Base-by-base conservation (phyloP, 371 early-diverging fungal genomes). In the Syncephalis fuscata region DNA sequence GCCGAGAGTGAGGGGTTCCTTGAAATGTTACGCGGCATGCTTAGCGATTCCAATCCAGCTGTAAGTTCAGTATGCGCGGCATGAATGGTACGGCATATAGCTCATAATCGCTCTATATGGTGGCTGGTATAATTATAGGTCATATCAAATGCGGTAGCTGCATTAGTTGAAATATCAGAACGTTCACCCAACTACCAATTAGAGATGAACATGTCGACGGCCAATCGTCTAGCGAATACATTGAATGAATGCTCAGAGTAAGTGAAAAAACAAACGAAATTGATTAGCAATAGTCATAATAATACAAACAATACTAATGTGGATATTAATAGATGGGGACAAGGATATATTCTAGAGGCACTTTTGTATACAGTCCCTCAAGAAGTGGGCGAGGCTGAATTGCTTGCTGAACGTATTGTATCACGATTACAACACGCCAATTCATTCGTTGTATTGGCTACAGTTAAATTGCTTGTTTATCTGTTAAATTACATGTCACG, bases 391-490 rank as follows among this genome's bases (percentile, higher is more conserved):
- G 95, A 98, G 51, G 94, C 96, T 0, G 85, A 81, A 50, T 80
- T 78, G 39, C 67, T 95, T 43, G 79, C 82, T 20, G 95, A 98
- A 60, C 86, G 94, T 45, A 87, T 96, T 8, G 50, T 88, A 36
- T 89, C 96, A 22, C 72, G 98, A 38, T 65, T 98, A 23, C 93
- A 93, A 59, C 98, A 98, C 61, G 93, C 88, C 22, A 98, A 98
- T 61, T 80, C 91, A n/a, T 83, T 85, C 42, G 92, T 98, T 0
- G 96, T 95, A 0, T 65, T 96, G 51, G 73, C 83, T 3, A 78
- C 93, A 3, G 78, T 91, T 49, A 85, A 88, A 61, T 82, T 93
- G 22, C 75, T 85, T 32, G 72, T 90, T 64, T 88, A 88, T 50
- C 66, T 92, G 48, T 80, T 93, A 86, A 86, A 89, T 53, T 89